Evolutionary conservation across 192 early-diverging fungal species (phyloP).

Genomic region (Coemansia sp.): DNA sequence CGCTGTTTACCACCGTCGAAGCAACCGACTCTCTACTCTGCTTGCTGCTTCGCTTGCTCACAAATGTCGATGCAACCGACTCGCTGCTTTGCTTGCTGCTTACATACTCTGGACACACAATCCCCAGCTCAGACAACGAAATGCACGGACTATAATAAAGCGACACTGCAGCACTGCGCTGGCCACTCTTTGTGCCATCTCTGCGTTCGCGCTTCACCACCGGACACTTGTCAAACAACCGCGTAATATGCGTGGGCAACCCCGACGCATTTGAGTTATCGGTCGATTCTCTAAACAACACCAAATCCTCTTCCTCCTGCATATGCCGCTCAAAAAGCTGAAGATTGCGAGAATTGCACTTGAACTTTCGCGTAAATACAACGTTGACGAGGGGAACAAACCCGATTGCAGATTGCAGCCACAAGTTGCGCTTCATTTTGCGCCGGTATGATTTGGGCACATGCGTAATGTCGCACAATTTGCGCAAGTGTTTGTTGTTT

Average conservation of each 20-base stretch:
- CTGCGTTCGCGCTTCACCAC: conserved; percentile 17
- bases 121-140: conserved; percentile 15
- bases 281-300: conserved; percentile 3
- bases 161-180: conserved; percentile 9
- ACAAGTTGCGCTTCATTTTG: conserved; percentile 30
- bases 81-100: conserved; percentile 5
- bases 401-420: conserved; percentile 18
- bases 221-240: conserved; percentile 30
- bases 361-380: conserved; percentile 38
- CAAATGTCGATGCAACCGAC: conserved; percentile 5
- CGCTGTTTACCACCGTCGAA: background rate
- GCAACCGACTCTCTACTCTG: conserved; percentile 6
- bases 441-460: conserved; percentile 5
- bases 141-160: conserved; percentile 28
- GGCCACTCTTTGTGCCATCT: background rate
- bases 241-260: conserved; percentile 20
- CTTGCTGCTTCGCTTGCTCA: background rate
- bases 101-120: background rate
- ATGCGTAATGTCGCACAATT: conserved; percentile 16
- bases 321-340: conserved; percentile 26
- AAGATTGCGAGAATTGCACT: conserved; percentile 46
- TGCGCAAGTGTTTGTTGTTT: conserved; percentile 22
- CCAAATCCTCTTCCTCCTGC: conserved; percentile 23
- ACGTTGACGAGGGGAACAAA: conserved; percentile 45
- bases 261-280: background rate